phyloP scores from a whole-genome alignment of 345 rosid species.

The Populus deltoides region DNA sequence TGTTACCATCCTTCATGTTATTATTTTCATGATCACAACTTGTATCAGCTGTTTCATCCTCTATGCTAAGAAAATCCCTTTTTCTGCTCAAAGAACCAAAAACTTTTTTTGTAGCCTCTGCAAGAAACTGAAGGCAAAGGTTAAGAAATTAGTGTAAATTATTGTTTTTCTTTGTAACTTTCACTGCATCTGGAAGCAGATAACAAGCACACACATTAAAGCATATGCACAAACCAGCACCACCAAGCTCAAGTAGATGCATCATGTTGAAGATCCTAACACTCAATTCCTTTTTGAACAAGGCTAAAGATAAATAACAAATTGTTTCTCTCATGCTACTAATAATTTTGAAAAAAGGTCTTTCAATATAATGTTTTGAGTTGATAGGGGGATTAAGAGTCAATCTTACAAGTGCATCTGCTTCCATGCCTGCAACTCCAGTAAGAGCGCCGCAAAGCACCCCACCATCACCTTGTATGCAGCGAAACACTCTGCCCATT shows the following conservation, averaged over 20 bases:
- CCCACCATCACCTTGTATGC: slow-evolving; percentile 99
- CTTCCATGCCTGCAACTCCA: slow-evolving; percentile 96
- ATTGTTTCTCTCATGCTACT: background rate
- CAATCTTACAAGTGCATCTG: slow-evolving; percentile 86
- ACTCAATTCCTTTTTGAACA: too few species aligned
- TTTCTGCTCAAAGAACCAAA: slow-evolving; percentile 58
- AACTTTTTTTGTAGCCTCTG: slow-evolving; percentile 81
- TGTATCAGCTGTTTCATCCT: slow-evolving; percentile 60
- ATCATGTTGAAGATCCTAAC: background rate
- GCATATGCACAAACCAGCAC: background rate
- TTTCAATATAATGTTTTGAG: too few species aligned
- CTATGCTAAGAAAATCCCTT: slow-evolving; percentile 56
- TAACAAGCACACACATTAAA: background rate
- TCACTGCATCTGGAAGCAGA: background rate
- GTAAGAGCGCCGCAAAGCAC: slow-evolving; percentile 87
- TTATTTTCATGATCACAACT: slow-evolving; percentile 48
- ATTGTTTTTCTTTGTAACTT: background rate
- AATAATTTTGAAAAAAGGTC: background rate
- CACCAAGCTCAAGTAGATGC: background rate
- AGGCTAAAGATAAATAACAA: background rate
- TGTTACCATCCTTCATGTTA: slow-evolving; percentile 42
- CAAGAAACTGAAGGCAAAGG: slow-evolving; percentile 77
- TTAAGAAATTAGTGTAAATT: slow-evolving; percentile 19
- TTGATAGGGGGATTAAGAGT: slow-evolving; percentile 1
- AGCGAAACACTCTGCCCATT: slow-evolving; percentile 78